Evolutionary conservation across 169 alveolate species (phyloP), one percentile per base, ranked within the genome.

Genomic region (Cryptosporidium sp.): DNA sequence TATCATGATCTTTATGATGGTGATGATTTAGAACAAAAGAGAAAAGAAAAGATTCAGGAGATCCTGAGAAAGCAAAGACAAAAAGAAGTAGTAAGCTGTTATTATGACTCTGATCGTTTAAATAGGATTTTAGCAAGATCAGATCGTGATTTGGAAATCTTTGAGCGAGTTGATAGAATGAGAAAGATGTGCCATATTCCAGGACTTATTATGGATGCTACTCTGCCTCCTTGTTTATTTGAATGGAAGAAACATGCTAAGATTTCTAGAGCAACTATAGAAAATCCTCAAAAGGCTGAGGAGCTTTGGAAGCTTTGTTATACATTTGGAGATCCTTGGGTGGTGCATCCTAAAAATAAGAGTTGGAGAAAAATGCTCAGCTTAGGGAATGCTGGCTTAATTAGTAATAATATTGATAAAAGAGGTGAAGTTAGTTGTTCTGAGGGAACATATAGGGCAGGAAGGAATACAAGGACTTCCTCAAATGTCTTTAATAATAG

Each of bases 1-100:
- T 93, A 86, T 75, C 70, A 93, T 58, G 95, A 80, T 35, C 29
- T 80, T 21, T 80, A 80, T 45, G 89, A 59, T 80, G 89, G 89
- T 10, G 89, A 80, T 48, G 89, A 80, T 41, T 31, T 80, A 14
- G 89, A 80, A 43, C 89, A 80, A 31, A 80, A 80, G 35, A 80
- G 89, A 80, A 80, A 80, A 55, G 89, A 80, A 31, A 80, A 80
- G 26, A 80, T 80, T 31, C 89, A 80, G 45, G 89, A 80, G 65
- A 80, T 80, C 29, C 52, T 80, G 48, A 37, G 89, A 5, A 80
- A 80, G n/a, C 89, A 80, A 29, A 80, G 89, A 51, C 89, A 80
- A 29, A 80, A 80, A 33, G 89, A 80, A 80, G 89, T 80, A 29
- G 75, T 65, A 18, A 80, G 62, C 35, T 80, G 89, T 29, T 80